Conservation (phyloP, 257 asterid species). For the Nicotiana sylvestris region DNA sequence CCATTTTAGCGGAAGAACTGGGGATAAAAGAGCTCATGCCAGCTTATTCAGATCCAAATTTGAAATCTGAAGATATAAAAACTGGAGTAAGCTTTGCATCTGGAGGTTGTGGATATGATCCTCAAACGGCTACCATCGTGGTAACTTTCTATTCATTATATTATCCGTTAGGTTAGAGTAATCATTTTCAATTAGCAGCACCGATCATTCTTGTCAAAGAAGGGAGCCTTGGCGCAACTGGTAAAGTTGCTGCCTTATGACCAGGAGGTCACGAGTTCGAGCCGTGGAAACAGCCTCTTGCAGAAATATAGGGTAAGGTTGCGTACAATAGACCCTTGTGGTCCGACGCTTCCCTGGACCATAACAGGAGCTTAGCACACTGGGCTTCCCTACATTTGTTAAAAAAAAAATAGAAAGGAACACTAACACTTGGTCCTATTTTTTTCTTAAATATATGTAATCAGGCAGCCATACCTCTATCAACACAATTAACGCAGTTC, state of each 20-base stretch:
- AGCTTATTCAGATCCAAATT: conserved; percentile 59
- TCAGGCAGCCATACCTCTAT: conserved; percentile 52
- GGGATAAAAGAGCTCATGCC: conserved; percentile 53
- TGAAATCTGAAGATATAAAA: conserved; percentile 40
- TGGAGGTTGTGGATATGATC: conserved; percentile 78
- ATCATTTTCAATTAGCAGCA: no score
- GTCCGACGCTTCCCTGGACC: no score
- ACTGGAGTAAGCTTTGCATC: conserved; percentile 94
- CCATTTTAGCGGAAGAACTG: conserved; percentile 47
- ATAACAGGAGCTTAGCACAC: no score
- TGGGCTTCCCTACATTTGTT: no score
- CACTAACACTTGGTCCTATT: not conserved
- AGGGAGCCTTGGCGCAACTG: no score
- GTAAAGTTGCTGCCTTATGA: no score
- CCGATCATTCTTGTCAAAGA: no score
- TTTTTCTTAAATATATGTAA: not conserved
- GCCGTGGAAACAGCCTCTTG: no score
- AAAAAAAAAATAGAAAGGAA: not conserved
- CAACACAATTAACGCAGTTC: conserved; percentile 50
- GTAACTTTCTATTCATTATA: conserved; percentile 10
- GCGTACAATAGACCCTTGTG: no score
- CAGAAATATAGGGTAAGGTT: no score
- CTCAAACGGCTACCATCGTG: conserved; percentile 41
- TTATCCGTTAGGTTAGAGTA: not conserved
- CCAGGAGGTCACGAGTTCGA: no score